Evolutionary conservation across 495 filamentous ascomycete genomes (phyloP).

Genomic region (Daldinia childiae): DNA sequence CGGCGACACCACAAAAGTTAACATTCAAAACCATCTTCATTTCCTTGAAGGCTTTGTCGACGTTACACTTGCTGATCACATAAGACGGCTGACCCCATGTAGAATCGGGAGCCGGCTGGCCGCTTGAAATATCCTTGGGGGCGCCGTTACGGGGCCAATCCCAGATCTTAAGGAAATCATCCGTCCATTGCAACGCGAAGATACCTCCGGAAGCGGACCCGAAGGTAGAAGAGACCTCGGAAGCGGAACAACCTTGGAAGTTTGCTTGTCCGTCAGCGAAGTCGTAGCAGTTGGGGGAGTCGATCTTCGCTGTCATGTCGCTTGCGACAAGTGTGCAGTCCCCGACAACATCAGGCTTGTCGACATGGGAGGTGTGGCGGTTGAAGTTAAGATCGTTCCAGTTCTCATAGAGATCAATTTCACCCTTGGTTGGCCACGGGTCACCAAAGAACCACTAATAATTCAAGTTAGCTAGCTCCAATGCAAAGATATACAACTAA

Average conservation of each 20-base stretch:
- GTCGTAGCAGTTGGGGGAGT: slow-evolving; percentile 66
- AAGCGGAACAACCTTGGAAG: slow-evolving; percentile 51
- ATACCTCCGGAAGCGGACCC: slow-evolving; percentile 76
- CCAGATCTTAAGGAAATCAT: slow-evolving; percentile 73
- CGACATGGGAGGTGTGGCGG: slow-evolving; percentile 77
- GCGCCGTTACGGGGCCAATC: slow-evolving; percentile 69
- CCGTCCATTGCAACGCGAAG: slow-evolving; percentile 78
- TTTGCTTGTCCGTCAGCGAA: slow-evolving; percentile 39
- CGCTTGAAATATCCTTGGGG: slow-evolving; percentile 55
- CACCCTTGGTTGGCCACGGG: slow-evolving; percentile 80
- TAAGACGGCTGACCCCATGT: slow-evolving; percentile 69
- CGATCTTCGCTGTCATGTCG: slow-evolving; percentile 58
- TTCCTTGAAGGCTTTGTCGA: slow-evolving; percentile 55
- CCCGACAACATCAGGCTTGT: slow-evolving; percentile 64
- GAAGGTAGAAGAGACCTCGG: slow-evolving; percentile 62
- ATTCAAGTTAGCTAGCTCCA: slow-evolving; percentile 9
- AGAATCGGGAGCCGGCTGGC: slow-evolving; percentile 66
- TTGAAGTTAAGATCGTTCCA: slow-evolving; percentile 74
- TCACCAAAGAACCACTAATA: slow-evolving; percentile 76
- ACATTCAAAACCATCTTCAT: slow-evolving; percentile 60
- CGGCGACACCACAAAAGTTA: slow-evolving; percentile 60
- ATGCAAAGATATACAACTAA: not conserved
- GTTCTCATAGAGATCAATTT: slow-evolving; percentile 91
- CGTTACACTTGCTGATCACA: slow-evolving; percentile 50
- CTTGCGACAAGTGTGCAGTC: slow-evolving; percentile 62